phyloP scores from a whole-genome alignment of 2,329 filamentous ascomycete genomes.

The Colletotrichum sp. region DNA sequence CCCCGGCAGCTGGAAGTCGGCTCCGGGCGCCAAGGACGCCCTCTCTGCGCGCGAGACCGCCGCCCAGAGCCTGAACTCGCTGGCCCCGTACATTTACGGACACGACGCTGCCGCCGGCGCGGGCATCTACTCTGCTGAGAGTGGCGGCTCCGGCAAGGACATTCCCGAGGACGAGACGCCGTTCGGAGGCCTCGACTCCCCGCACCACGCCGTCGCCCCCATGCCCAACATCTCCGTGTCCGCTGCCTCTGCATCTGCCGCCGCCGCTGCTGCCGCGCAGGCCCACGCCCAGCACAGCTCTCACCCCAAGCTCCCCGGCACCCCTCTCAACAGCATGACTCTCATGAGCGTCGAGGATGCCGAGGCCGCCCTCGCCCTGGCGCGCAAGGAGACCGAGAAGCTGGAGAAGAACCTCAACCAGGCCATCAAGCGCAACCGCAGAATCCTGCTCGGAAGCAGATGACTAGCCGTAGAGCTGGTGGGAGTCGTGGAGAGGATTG shows the following conservation, averaged over 20 bases:
- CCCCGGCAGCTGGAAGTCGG: conserved; percentile 33
- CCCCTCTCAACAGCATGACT: conserved; percentile 52
- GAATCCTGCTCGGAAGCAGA: conserved; percentile 45
- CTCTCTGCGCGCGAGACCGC: conserved; percentile 48
- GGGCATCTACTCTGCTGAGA: conserved; percentile 39
- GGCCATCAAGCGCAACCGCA: conserved; percentile 64
- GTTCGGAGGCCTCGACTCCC: conserved; percentile 21
- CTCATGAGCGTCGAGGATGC: conserved; percentile 68
- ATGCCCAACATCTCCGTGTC: neutral
- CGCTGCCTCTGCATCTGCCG: neutral
- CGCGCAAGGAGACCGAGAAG: conserved; percentile 65
- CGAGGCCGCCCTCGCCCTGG: conserved; percentile 57
- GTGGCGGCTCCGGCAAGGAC: conserved; percentile 21
- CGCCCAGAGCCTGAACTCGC: conserved; percentile 56
- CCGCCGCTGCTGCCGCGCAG: neutral
- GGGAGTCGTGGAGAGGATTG: conserved; percentile 10
- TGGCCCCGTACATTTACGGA: conserved; percentile 63
- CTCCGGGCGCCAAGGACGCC: conserved; percentile 37
- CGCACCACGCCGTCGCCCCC: conserved; percentile 2
- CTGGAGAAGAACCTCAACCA: conserved; percentile 66
- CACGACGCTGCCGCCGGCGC: conserved; percentile 49
- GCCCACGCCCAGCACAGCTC: conserved; percentile 1
- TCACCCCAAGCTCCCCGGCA: conserved; percentile 18
- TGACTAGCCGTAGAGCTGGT: conserved; percentile 20
- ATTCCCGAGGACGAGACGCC: conserved; percentile 25